A percentile compares a stretch with the other conserved stretches of the same genome.
Evolutionary conservation across 148 eudicot species (phyloP).

Genomic region (Camellia japonica): DNA sequence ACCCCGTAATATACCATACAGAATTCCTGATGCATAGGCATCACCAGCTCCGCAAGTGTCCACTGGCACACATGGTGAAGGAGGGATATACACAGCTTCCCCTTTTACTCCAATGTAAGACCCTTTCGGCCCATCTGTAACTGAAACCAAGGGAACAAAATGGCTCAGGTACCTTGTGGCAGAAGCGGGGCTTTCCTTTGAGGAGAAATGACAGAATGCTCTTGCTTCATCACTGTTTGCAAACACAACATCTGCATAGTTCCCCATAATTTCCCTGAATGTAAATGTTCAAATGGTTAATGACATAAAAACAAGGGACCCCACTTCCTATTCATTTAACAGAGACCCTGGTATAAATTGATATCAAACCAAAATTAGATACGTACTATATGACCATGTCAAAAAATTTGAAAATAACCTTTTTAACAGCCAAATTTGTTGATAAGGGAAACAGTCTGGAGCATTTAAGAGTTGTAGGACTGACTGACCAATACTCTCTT

Average conservation of each 20-base stretch:
- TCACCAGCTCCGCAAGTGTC: constrained; percentile 99
- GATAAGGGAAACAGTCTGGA: not conserved
- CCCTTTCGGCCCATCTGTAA: constrained; percentile 87
- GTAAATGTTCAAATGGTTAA: not conserved
- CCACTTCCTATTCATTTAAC: not conserved
- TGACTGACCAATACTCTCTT: not conserved
- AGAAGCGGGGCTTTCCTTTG: constrained; percentile 62
- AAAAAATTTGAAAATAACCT: not conserved
- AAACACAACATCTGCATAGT: constrained; percentile 77
- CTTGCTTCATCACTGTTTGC: constrained; percentile 92
- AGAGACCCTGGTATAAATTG: not conserved
- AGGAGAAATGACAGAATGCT: constrained; percentile 77
- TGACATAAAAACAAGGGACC: not conserved
- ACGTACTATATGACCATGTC: not conserved
- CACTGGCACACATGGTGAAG: constrained; percentile 78
- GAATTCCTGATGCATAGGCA: constrained; percentile 83
- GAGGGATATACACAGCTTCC: constrained; percentile 85
- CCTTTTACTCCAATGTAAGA: constrained; percentile 91
- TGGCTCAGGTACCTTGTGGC: constrained; percentile 92
- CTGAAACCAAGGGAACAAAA: constrained; percentile 87
- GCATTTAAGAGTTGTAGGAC: not conserved
- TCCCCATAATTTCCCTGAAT: constrained; percentile 89
- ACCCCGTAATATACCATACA: constrained; percentile 52
- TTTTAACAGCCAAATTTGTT: not conserved
- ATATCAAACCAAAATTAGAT: not conserved